A percentile compares a stretch with the other conserved stretches of the same genome.
These are phyloP conservation scores for Xylariaceae sp. DNA, from an alignment of 2,329 filamentous ascomycete genomes.

Conservation along the genomic window DNA sequence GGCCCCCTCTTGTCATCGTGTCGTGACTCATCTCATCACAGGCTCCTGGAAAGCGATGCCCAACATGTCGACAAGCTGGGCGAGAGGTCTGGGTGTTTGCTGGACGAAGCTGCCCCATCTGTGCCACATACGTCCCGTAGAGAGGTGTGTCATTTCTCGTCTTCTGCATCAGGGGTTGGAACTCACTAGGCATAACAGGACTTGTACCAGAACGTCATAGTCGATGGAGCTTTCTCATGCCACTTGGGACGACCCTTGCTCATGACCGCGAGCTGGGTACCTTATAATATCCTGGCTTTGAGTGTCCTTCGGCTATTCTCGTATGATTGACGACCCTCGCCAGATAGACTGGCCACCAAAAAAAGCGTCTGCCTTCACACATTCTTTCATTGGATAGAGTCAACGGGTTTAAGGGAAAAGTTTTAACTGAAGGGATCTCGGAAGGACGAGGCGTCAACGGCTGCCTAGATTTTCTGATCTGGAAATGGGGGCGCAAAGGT, in stretches of 20 bases:
- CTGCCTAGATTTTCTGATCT: background rate
- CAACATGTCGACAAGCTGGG: conserved; percentile 18
- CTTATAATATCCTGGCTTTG: background rate
- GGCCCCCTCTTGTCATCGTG: background rate
- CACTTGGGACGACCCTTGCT: background rate
- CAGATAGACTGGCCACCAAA: background rate
- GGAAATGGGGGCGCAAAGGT: background rate
- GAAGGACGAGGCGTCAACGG: background rate
- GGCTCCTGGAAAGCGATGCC: conserved; percentile 25
- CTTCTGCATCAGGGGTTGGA: background rate
- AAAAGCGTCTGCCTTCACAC: background rate
- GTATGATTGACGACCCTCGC: too few species aligned
- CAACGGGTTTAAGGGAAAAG: background rate
- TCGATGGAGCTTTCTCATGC: background rate
- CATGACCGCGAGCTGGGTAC: background rate
- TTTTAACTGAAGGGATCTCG: background rate
- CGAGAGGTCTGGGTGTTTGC: conserved; percentile 22
- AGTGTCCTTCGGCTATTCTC: background rate
- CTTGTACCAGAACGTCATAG: background rate
- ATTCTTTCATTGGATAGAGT: background rate
- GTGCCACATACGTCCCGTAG: conserved; percentile 24
- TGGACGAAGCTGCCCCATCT: conserved; percentile 24
- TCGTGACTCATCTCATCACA: conserved; percentile 11
- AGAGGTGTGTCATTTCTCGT: background rate
- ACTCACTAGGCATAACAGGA: background rate